Base-by-base conservation (phyloP, 148 eudicot genomes). In the Cornus controversa region DNA sequence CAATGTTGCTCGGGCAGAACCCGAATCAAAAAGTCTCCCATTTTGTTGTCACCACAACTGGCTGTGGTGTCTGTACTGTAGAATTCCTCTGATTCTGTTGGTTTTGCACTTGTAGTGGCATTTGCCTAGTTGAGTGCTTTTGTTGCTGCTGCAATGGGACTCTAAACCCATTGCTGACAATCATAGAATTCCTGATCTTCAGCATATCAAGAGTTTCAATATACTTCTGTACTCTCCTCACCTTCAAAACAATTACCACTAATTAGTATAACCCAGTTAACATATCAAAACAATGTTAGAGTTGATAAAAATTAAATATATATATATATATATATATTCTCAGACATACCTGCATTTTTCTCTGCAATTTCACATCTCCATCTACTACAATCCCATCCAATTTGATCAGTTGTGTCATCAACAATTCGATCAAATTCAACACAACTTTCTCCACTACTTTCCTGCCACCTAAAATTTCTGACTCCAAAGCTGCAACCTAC, bases 321-420 rank as follows among this genome's bases (percentile, higher is more conserved):
- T n/a, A n/a, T n/a, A n/a, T n/a, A n/a, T n/a, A n/a, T n/a, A n/a
- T n/a, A n/a, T n/a, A n/a, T n/a, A n/a, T n/a, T n/a, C n/a, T n/a
- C n/a, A n/a, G n/a, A n/a, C n/a, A n/a, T n/a, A 91, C 98, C 94
- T 94, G 94, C 82, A 82, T 85, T 78, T 89, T 94, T 68, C 98
- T 87, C 37, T 85, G 89, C 73, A 84, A 73, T 77, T 90, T 94
- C 14, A 85, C 84, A 70, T 92, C 93, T 73, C 96, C 96, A 77
- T 94, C 93, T 25, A 89, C 94, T 5, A 82, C 81, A 78, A 91
- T 86, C 10, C 83, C 98, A 82, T 94, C 98, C 82, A 94, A 81
- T 76, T 87, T 89, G 8, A 94, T 89, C 73, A 94, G 77, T 73
- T 87, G 88, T 63, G 90, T 81, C 98, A 94, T 94, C 70, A 94